Conservation (phyloP, 345 rosid genomes). For the Euphorbia peplus region DNA sequence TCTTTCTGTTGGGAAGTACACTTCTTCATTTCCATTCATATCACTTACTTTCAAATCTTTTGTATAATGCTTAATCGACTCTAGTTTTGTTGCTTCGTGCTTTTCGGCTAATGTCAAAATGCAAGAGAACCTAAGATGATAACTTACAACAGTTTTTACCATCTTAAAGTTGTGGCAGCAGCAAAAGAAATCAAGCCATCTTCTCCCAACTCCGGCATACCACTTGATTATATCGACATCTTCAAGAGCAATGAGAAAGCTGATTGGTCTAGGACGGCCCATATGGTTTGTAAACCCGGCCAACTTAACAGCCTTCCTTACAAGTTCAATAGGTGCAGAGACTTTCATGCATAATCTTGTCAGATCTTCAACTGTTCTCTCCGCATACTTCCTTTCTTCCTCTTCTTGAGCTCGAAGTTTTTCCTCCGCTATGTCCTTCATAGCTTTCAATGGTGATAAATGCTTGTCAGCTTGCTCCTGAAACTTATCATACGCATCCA, state of each 20-base stretch:
- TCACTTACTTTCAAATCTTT: constrained; percentile 69
- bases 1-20: constrained; percentile 71
- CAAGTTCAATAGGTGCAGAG: constrained; percentile 70
- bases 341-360: constrained; percentile 74
- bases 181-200: constrained; percentile 91
- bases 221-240: constrained; percentile 89
- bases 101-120: constrained; percentile 84
- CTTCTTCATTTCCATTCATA: constrained; percentile 48
- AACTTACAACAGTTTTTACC: constrained; percentile 75
- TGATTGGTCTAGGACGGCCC: constrained; percentile 91
- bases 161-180: constrained; percentile 84
- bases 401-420: constrained; percentile 59
- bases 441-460: constrained; percentile 58
- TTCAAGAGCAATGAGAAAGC: constrained; percentile 58
- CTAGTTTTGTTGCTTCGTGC: constrained; percentile 80
- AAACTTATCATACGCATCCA: constrained; percentile 75
- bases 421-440: constrained; percentile 59
- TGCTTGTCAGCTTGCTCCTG: constrained; percentile 75
- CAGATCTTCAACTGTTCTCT: constrained; percentile 67
- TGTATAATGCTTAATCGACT: constrained; percentile 70
- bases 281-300: constrained; percentile 80
- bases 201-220: constrained; percentile 87
- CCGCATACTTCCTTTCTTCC: constrained; percentile 62
- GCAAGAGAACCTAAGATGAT: constrained; percentile 91
- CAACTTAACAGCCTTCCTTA: constrained; percentile 79